Percentiles rank a stretch among this genome's conserved stretches.
Evolutionary conservation across 495 filamentous ascomycete species (phyloP).

Genomic region (Neurospora sp.): DNA sequence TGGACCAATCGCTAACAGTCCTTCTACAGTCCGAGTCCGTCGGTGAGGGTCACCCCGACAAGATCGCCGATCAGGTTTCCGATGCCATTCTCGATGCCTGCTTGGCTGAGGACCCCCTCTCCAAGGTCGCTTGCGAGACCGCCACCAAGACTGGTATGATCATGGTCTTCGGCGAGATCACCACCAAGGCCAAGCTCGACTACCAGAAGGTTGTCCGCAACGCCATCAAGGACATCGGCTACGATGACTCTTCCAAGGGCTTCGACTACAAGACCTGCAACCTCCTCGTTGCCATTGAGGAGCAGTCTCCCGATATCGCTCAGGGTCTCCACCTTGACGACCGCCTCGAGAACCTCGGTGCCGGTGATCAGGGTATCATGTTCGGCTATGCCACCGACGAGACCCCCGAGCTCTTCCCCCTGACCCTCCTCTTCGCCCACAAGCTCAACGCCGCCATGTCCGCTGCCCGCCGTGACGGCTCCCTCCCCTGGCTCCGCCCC

Average conservation of each 20-base stretch:
- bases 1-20: slow-evolving; percentile 8
- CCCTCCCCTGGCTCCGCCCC: slow-evolving; percentile 86
- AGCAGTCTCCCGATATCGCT: slow-evolving; percentile 97
- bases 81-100: slow-evolving; percentile 99
- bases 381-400: slow-evolving; percentile 99
- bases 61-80: slow-evolving; percentile 97
- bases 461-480: slow-evolving; percentile 73
- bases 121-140: slow-evolving; percentile 98
- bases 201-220: slow-evolving; percentile 96
- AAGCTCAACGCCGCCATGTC: slow-evolving; percentile 92
- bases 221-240: slow-evolving; percentile 96
- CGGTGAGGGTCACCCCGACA: slow-evolving; percentile 95
- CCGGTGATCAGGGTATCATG: slow-evolving; percentile 99
- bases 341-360: slow-evolving; percentile 93
- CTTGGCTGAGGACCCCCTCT: slow-evolving; percentile 83
- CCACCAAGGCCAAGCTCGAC: slow-evolving; percentile 87
- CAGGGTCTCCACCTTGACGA: slow-evolving; percentile 96
- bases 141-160: slow-evolving; percentile 99
- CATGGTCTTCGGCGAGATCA: slow-evolving; percentile 99
- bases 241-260: slow-evolving; percentile 91
- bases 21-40: slow-evolving; percentile 74
- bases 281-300: slow-evolving; percentile 96
- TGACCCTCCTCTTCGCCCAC: slow-evolving; percentile 88
- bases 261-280: slow-evolving; percentile 99
- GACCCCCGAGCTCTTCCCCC: slow-evolving; percentile 91